Evolutionary conservation across 495 filamentous ascomycete species (phyloP).

Genomic region (Xylaria intraflava): DNA sequence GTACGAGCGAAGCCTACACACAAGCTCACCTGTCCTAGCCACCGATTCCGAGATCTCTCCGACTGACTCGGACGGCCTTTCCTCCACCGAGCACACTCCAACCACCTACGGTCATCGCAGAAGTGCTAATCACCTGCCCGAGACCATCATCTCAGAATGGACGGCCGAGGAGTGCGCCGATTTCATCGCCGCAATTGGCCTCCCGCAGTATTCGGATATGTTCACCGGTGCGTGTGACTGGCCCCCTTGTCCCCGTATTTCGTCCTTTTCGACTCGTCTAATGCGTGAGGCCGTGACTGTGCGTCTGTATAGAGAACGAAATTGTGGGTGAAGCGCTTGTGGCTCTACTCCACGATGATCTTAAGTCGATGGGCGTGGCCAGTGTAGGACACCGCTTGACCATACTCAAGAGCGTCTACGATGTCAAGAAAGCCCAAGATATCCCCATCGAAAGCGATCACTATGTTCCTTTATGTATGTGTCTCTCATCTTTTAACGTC

Average conservation of each 20-base stretch:
- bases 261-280: conserved; percentile 24
- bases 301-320: conserved; percentile 63
- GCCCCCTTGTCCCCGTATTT: not conserved
- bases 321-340: conserved; percentile 90
- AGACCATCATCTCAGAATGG: conserved; percentile 82
- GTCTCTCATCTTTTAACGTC: not conserved
- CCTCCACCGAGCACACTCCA: conserved; percentile 79
- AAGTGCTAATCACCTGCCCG: conserved; percentile 62
- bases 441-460: conserved; percentile 86
- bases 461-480: conserved; percentile 88
- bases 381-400: conserved; percentile 93
- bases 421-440: conserved; percentile 86
- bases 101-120: conserved; percentile 70
- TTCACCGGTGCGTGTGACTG: conserved; percentile 60
- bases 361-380: conserved; percentile 87
- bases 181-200: conserved; percentile 70
- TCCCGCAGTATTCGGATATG: conserved; percentile 74
- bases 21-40: conserved; percentile 64
- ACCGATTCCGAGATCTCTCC: conserved; percentile 75
- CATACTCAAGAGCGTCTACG: conserved; percentile 90
- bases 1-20: conserved; percentile 72
- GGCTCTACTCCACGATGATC: conserved; percentile 80
- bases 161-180: conserved; percentile 80
- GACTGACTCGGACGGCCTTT: conserved; percentile 65
- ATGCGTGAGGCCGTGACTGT: conserved; percentile 9